Evolutionary conservation across 1,139 yeast species (phyloP), one percentile per base, ranked within the genome.

Genomic region (Magnusiomyces paraingens): DNA sequence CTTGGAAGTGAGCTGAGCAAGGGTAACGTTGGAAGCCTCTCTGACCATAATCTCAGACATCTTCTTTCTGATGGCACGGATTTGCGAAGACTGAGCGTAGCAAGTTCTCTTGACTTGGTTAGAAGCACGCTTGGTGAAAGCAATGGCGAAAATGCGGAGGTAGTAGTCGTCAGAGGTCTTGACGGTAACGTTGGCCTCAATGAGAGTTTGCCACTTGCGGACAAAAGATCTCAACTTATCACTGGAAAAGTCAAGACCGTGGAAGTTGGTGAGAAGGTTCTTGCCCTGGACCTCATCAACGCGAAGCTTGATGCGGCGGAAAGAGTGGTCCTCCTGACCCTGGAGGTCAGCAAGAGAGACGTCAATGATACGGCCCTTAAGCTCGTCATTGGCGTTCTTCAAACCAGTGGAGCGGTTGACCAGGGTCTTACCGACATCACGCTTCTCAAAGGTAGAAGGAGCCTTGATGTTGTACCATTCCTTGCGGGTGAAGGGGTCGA

Each of bases 381-480:
- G 83, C 70, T 89, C 89, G 73, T 87, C 95, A 71, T 86, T 86
- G 73, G 95, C 93, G 79, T 84, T 86, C 82, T 85, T 70, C 76
- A 88, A 81, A 85, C 96, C 95, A 67, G 95, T 84, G 61, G 94
- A 84, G 75, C 86, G 86, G 93, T 88, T 88, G 74, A 88, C 91
- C 70, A 88, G 79, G 66, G 96, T 88, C 85, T 87, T 87, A 76
- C 96, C 96, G 71, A 86, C 95, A 72, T 86, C 85, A 78, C 95
- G 86, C 85, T 85, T 85, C 77, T 86, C 95, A 70, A 87, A 88
- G 69, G 95, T 86, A 72, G 95, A 83, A 72, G 96, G 96, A 65
- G 96, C 96, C 82, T 88, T 87, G 79, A 88, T 85, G 76, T 84
- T 91, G 77, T 80, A 88, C 96, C 96, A 87, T 71, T 87, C 95